Conservation (phyloP, 2,329 filamentous ascomycete genomes). For the Colletotrichum lini region DNA sequence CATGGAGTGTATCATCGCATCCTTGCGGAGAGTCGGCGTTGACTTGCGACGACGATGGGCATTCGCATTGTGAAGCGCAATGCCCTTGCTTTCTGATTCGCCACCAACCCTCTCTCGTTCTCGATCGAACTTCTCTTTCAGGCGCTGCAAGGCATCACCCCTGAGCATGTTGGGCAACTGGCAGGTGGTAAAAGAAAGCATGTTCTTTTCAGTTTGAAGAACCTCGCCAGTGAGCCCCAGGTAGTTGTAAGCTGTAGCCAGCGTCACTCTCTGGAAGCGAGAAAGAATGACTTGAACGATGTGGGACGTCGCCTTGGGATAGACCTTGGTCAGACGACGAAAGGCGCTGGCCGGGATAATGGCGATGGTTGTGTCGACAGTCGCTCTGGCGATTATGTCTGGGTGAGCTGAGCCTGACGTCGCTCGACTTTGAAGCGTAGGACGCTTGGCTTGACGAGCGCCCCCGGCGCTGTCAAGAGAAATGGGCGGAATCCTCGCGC, state of each 20-base stretch:
- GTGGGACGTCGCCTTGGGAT: slow-evolving; percentile 95
- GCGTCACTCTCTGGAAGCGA: slow-evolving; percentile 91
- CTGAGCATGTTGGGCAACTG: slow-evolving; percentile 93
- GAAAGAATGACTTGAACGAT: slow-evolving; percentile 98
- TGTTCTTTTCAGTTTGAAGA: slow-evolving; percentile 90
- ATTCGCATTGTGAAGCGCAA: slow-evolving; percentile 89
- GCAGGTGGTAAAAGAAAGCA: slow-evolving; percentile 92
- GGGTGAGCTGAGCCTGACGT: slow-evolving; percentile 87
- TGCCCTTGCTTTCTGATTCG: slow-evolving; percentile 90
- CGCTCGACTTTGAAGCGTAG: slow-evolving; percentile 58
- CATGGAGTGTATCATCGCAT: slow-evolving; percentile 80
- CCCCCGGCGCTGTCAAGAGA: slow-evolving; percentile 62
- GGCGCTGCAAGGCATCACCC: slow-evolving; percentile 82
- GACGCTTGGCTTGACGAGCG: slow-evolving; percentile 50
- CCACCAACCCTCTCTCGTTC: slow-evolving; percentile 86
- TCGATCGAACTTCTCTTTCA: slow-evolving; percentile 93
- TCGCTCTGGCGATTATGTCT: slow-evolving; percentile 96
- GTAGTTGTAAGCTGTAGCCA: slow-evolving; percentile 95
- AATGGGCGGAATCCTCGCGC: slow-evolving; percentile 78
- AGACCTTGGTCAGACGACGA: slow-evolving; percentile 89
- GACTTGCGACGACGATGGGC: slow-evolving; percentile 78
- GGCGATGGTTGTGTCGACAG: slow-evolving; percentile 96
- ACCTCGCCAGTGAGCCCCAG: slow-evolving; percentile 94
- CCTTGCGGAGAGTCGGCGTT: slow-evolving; percentile 82
- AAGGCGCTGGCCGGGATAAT: slow-evolving; percentile 98